Conservation (phyloP, 768 basidiomycete species). For the Psilocybe tampanensis region DNA sequence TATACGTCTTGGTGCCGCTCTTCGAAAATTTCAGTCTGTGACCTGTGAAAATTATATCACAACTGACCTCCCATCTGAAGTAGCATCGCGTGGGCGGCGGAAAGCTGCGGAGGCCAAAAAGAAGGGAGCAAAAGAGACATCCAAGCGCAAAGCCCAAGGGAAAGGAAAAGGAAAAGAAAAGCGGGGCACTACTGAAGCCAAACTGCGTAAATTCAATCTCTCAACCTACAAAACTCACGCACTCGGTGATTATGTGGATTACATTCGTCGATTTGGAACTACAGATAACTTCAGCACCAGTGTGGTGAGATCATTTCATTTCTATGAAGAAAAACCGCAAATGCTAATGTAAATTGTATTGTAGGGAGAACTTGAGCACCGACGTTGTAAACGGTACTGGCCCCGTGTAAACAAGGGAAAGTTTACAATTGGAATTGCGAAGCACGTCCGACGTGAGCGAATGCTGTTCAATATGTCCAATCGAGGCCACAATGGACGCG, state of each 20-base stretch:
- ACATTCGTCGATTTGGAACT: conserved; percentile 16
- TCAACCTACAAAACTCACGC: conserved; percentile 21
- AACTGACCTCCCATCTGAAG: conserved; percentile 25
- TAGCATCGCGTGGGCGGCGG: conserved; percentile 19
- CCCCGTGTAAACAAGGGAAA: conserved; percentile 18
- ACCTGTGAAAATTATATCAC: conserved; percentile 21
- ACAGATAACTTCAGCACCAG: conserved; percentile 17
- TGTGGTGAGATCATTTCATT: neutral
- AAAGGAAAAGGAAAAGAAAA: neutral
- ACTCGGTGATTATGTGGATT: conserved; percentile 11
- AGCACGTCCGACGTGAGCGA: conserved; percentile 14
- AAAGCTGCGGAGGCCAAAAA: conserved; percentile 7
- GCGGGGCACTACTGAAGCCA: no score
- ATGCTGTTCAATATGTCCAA: conserved; percentile 11
- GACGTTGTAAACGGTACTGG: conserved; percentile 17
- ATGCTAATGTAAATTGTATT: neutral
- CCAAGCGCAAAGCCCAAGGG: neutral
- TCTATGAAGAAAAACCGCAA: neutral
- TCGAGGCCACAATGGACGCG: neutral
- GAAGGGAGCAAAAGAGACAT: neutral
- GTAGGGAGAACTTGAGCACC: conserved; percentile 21
- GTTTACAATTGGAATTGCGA: conserved; percentile 14
- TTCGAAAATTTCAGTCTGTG: conserved; percentile 24
- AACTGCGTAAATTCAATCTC: conserved; percentile 13
- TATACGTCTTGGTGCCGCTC: conserved; percentile 27